Percentiles rank a stretch among this genome's conserved stretches.
phyloP scores from a whole-genome alignment of 75 land plant species.

The Cunninghamia lanceolata region DNA sequence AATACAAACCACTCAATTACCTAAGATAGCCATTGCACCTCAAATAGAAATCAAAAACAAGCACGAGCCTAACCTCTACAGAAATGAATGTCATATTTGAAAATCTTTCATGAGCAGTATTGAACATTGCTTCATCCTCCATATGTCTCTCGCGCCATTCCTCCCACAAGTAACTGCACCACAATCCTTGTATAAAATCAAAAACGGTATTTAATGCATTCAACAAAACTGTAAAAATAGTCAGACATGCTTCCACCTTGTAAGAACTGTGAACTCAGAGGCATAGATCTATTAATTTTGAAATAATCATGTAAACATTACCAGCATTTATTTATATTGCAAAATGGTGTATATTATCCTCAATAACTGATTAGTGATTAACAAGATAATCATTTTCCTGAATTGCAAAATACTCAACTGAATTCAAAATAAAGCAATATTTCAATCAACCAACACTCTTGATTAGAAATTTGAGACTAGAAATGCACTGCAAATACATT shows the following conservation, averaged over 20 bases:
- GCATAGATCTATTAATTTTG: not conserved
- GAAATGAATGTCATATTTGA: slow-evolving; percentile 19
- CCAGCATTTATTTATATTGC: not conserved
- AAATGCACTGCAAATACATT: not conserved
- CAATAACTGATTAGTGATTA: not conserved
- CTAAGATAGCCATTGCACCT: not conserved
- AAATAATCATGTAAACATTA: not conserved
- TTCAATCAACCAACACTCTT: not conserved
- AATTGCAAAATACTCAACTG: not conserved
- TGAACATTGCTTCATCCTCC: slow-evolving; percentile 19
- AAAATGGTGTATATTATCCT: not conserved
- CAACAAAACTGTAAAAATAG: not conserved
- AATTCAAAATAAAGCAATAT: not conserved
- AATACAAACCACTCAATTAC: not conserved
- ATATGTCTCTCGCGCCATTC: slow-evolving; percentile 67
- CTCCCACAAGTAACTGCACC: slow-evolving; percentile 60
- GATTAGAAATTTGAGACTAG: not conserved
- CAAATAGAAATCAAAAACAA: slow-evolving; percentile 1
- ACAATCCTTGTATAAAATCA: slow-evolving; percentile 2
- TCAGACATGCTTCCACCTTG: not conserved
- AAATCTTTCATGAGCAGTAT: slow-evolving; percentile 37
- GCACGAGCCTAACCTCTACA: slow-evolving; percentile 52
- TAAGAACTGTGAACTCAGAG: too few species aligned
- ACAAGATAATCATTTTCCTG: not conserved
- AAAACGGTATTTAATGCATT: not conserved